Conservation (phyloP, 345 rosid genomes). For the Viola odorata region DNA sequence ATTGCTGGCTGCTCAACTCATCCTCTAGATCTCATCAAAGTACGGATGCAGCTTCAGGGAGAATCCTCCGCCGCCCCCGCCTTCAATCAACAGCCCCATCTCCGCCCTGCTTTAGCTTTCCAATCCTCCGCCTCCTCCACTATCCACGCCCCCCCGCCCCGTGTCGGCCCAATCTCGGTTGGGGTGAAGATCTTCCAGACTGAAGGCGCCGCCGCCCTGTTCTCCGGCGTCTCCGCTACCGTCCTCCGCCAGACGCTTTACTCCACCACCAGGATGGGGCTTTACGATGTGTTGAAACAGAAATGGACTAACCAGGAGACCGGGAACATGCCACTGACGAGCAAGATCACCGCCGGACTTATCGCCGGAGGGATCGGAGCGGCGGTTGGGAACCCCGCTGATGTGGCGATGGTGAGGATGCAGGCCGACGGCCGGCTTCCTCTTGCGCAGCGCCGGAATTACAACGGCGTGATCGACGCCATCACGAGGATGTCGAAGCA, state of each 20-base stretch:
- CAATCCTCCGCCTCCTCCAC: constrained; percentile 41
- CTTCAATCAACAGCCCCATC: constrained; percentile 10
- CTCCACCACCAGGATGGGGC: constrained; percentile 90
- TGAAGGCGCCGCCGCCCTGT: constrained; percentile 55
- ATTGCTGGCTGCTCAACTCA: constrained; percentile 80
- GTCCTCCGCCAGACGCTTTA: constrained; percentile 73
- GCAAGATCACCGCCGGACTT: constrained; percentile 56
- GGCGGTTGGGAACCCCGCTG: constrained; percentile 76
- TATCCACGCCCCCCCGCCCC: constrained; percentile 29
- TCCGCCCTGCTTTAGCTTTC: constrained; percentile 54
- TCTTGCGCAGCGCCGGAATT: constrained; percentile 51
- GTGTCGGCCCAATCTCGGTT: constrained; percentile 51
- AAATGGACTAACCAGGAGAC: constrained; percentile 59
- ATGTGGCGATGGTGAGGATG: constrained; percentile 85
- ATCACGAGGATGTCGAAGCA: constrained; percentile 49
- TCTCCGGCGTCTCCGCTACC: constrained; percentile 80
- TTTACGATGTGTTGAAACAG: constrained; percentile 60
- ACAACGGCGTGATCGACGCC: constrained; percentile 63
- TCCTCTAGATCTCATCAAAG: constrained; percentile 82
- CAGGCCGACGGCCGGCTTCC: constrained; percentile 82
- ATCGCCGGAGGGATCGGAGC: constrained; percentile 71
- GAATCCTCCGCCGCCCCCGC: constrained; percentile 31
- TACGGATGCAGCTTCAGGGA: constrained; percentile 81
- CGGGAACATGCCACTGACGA: constrained; percentile 41
- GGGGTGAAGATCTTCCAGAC: constrained; percentile 50